Percentiles rank a stretch among this genome's conserved stretches.
Evolutionary conservation across 2,329 filamentous ascomycete genomes (phyloP).

Genomic region (Coniochaeta hoffmannii): DNA sequence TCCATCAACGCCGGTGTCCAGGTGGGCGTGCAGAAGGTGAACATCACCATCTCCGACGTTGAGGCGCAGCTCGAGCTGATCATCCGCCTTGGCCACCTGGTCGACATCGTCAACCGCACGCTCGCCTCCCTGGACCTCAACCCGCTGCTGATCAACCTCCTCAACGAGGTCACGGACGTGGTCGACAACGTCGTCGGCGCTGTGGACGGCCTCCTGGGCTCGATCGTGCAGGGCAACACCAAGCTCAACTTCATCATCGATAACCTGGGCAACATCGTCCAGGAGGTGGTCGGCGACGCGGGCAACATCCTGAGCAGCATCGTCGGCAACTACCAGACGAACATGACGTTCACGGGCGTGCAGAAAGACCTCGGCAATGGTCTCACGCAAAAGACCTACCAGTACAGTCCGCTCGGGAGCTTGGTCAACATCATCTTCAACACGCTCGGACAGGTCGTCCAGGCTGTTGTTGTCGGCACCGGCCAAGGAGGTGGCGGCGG

Average conservation of each 20-base stretch:
- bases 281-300: conserved; percentile 43
- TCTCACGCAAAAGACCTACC: conserved; percentile 42
- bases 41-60: conserved; percentile 55
- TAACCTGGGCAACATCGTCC: conserved; percentile 56
- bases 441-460: conserved; percentile 44
- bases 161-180: conserved; percentile 45
- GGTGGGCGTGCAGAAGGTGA: conserved; percentile 40
- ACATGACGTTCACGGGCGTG: conserved; percentile 46
- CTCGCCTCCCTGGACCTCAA: conserved; percentile 53
- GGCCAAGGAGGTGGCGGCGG: conserved; percentile 1
- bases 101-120: conserved; percentile 54
- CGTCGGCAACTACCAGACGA: conserved; percentile 49
- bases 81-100: conserved; percentile 51
- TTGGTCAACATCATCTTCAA: conserved; percentile 51
- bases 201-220: conserved; percentile 51
- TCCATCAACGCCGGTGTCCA: conserved; percentile 46
- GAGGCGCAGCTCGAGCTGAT: conserved; percentile 51
- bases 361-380: conserved; percentile 25
- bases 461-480: conserved; percentile 29
- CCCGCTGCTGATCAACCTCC: conserved; percentile 48
- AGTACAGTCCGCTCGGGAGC: conserved; percentile 39
- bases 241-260: conserved; percentile 50
- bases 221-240: conserved; percentile 47
- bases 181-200: conserved; percentile 47
- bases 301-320: conserved; percentile 39